These are phyloP conservation scores for Lasiosphaeria hispida DNA, from an alignment of 495 filamentous ascomycete species.

Conservation along the genomic window DNA sequence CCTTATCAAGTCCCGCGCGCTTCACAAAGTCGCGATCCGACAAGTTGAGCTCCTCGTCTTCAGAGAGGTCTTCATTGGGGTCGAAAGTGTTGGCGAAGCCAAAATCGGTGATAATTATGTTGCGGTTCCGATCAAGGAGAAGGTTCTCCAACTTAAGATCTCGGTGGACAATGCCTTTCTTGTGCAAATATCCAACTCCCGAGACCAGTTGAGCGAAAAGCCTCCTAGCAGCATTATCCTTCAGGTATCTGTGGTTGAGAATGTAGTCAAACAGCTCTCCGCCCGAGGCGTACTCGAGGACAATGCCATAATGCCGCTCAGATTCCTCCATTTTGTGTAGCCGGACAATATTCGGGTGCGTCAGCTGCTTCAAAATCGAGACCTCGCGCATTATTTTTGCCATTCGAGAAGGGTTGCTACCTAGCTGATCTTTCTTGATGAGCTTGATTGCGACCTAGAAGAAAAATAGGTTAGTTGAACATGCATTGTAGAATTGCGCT, in stretches of 20 bases:
- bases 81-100: constrained; percentile 99
- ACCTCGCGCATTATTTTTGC: constrained; percentile 98
- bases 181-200: constrained; percentile 96
- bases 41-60: constrained; percentile 86
- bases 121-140: constrained; percentile 90
- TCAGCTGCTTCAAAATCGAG: constrained; percentile 78
- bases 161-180: constrained; percentile 97
- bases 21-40: constrained; percentile 83
- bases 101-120: constrained; percentile 99
- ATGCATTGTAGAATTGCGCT: not conserved
- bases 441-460: constrained; percentile 94
- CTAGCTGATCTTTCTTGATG: constrained; percentile 85
- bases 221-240: constrained; percentile 84
- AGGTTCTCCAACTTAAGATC: constrained; percentile 98
- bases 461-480: constrained; percentile 1
- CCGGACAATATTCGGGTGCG: constrained; percentile 92
- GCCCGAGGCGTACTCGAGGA: constrained; percentile 96
- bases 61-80: constrained; percentile 77
- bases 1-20: constrained; percentile 67
- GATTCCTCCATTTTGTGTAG: constrained; percentile 99
- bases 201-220: constrained; percentile 96
- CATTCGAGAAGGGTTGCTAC: constrained; percentile 78
- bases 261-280: constrained; percentile 99
- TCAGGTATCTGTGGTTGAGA: constrained; percentile 90
- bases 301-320: constrained; percentile 93